Conservation (phyloP, 2,329 filamentous ascomycete genomes). For the Neopestalotiopsis sp. region DNA sequence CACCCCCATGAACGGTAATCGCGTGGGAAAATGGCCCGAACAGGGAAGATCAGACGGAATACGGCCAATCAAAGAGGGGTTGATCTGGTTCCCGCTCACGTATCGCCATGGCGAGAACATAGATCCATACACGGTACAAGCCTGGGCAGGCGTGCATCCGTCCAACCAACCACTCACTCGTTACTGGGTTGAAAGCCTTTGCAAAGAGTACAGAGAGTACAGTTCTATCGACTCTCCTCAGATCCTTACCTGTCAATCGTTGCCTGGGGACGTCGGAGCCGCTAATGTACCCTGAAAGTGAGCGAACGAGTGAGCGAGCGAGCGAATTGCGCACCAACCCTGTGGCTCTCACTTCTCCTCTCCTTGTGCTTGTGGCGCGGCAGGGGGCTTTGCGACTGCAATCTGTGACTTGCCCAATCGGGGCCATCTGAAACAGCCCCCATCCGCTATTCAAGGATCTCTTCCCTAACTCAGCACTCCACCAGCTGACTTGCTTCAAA, state of each 20-base stretch:
- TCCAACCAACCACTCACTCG: neutral
- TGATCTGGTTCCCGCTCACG: neutral
- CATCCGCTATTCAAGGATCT: conserved; percentile 14
- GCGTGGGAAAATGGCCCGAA: conserved; percentile 15
- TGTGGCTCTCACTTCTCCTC: neutral
- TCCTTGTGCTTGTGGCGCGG: conserved; percentile 19
- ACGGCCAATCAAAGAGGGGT: conserved; percentile 12
- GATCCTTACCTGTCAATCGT: neutral
- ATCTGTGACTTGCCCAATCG: conserved; percentile 23
- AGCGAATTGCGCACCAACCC: neutral
- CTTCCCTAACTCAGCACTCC: neutral
- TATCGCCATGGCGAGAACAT: neutral
- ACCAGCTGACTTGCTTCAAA: conserved; percentile 5
- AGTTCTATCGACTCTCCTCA: neutral
- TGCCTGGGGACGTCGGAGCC: neutral
- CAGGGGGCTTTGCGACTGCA: conserved; percentile 7
- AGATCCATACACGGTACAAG: neutral
- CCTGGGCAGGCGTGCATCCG: neutral
- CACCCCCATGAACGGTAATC: conserved; percentile 6
- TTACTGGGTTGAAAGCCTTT: neutral
- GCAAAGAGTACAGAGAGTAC: neutral
- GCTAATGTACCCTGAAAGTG: neutral
- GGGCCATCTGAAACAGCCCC: conserved; percentile 23
- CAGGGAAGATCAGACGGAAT: conserved; percentile 16
- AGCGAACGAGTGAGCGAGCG: neutral